These are phyloP conservation scores for Avena eriantha DNA, from an alignment of 176 grass and related monocot genomes.

Conservation along the genomic window DNA sequence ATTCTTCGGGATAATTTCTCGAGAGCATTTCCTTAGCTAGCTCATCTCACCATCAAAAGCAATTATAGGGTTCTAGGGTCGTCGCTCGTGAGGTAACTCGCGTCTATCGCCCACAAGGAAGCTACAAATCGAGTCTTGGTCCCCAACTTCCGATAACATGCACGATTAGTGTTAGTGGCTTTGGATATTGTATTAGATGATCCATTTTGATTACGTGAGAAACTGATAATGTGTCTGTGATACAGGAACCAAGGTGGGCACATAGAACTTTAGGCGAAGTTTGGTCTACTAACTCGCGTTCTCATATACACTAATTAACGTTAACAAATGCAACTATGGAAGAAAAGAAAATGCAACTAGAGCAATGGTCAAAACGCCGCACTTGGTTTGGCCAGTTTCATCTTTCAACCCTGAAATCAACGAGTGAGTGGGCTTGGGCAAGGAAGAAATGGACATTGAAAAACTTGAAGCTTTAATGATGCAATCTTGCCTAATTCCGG, in stretches of 20 bases:
- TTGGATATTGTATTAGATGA: slow-evolving; percentile 22
- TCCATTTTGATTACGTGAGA: slow-evolving; percentile 21
- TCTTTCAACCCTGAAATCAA: slow-evolving; percentile 34
- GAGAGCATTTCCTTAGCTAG: too few species aligned
- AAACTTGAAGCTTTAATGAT: slow-evolving; percentile 36
- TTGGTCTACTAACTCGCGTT: neutral
- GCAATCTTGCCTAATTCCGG: slow-evolving; percentile 54
- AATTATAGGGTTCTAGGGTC: neutral
- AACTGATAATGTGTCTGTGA: neutral
- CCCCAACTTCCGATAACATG: neutral
- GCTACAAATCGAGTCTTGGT: neutral
- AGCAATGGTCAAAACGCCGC: slow-evolving; percentile 43
- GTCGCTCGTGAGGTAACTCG: neutral
- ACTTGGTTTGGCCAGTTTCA: slow-evolving; percentile 45
- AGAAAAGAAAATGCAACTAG: neutral
- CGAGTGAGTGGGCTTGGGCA: slow-evolving; percentile 18
- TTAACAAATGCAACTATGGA: neutral
- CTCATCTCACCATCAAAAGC: neutral
- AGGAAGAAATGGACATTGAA: slow-evolving; percentile 6
- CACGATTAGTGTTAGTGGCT: slow-evolving; percentile 3
- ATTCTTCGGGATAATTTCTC: too few species aligned
- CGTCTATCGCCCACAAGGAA: neutral
- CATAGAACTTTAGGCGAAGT: neutral
- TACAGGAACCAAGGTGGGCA: neutral
- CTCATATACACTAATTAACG: neutral